Base-by-base conservation (phyloP, 306 rosid genomes). In the Albizia julibrissin region DNA sequence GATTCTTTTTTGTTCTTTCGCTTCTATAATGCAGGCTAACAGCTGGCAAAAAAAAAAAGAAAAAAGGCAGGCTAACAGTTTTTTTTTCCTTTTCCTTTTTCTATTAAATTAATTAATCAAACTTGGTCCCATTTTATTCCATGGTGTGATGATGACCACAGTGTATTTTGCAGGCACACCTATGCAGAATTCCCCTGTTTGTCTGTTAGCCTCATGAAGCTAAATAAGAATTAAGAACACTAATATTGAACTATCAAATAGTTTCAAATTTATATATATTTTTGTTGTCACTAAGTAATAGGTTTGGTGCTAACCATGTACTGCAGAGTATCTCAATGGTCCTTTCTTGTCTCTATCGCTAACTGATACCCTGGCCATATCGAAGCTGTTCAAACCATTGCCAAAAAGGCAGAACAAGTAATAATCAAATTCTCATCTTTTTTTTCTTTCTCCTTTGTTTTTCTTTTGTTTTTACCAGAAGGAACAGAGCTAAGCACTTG, bases 101-200 rank as follows among this genome's bases (percentile, higher is more conserved):
- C 24, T 54, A 7, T 54, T 21, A 1, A 54, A 21, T 19, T 8
- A 54, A 54, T 16, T 19, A 54, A 54, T 19, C 26, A 54, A 54
- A 54, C 2, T n/a, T 54, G 62, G 24, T 19, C 26, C 62, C 12
- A 21, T 54, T 21, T 54, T 5, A 7, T 18, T 18, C 0, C 3
- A 0, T 21, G 24, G 0, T 19, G 62, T 21, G 31, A 29, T 78
- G 50, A 81, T 91, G 92, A 87, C 89, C 91, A 80, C 92, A 66
- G 8, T 82, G 79, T 72, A 14, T 77, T 75, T 56, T 71, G 80
- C 75, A 78, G 72, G 75, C 82, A 79, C 6, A n/a, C 39, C 71
- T 69, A 6, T 69, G 80, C 54, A 34, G 61, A 84, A 82, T 74
- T 47, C 65, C 49, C 59, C 33, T 68, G 42, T 84, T 76, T 85